These are phyloP conservation scores for Meyerozyma athensensis DNA, from an alignment of 1,139 yeast species.

Conservation along the genomic window DNA sequence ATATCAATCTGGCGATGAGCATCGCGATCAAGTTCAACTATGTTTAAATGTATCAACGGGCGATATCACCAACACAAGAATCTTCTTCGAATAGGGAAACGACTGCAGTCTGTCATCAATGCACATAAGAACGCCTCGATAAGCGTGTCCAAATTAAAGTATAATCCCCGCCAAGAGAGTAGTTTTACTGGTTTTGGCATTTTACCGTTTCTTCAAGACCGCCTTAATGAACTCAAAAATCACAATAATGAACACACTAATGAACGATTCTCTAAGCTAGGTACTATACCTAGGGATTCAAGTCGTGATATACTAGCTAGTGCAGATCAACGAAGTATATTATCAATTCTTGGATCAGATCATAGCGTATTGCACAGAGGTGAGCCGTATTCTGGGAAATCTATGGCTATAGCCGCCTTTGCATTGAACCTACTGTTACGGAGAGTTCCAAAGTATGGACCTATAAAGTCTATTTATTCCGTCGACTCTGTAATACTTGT, in stretches of 20 bases:
- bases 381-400: slow-evolving; percentile 21
- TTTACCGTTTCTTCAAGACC: slow-evolving; percentile 25
- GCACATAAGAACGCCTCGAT: too few species aligned
- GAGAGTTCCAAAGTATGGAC: slow-evolving; percentile 18
- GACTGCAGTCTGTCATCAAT: neutral
- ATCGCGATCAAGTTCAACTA: slow-evolving; percentile 1
- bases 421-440: slow-evolving; percentile 21
- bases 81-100: neutral
- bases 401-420: slow-evolving; percentile 20
- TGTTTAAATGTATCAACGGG: neutral
- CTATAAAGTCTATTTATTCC: slow-evolving; percentile 7
- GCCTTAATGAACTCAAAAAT: slow-evolving; percentile 14
- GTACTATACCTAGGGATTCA: neutral
- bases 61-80: neutral
- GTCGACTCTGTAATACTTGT: slow-evolving; percentile 23
- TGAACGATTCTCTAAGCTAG: neutral
- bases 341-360: slow-evolving; percentile 17
- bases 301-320: slow-evolving; percentile 19
- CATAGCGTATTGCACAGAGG: slow-evolving; percentile 19
- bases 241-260: neutral
- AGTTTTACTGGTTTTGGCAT: slow-evolving; percentile 24
- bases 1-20: too few species aligned
- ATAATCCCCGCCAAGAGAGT: slow-evolving; percentile 12
- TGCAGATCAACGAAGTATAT: slow-evolving; percentile 19
- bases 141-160: slow-evolving; percentile 12